Evolutionary conservation across 164 flowering plant species (phyloP).

Genomic region (Tetracentron sinense): DNA sequence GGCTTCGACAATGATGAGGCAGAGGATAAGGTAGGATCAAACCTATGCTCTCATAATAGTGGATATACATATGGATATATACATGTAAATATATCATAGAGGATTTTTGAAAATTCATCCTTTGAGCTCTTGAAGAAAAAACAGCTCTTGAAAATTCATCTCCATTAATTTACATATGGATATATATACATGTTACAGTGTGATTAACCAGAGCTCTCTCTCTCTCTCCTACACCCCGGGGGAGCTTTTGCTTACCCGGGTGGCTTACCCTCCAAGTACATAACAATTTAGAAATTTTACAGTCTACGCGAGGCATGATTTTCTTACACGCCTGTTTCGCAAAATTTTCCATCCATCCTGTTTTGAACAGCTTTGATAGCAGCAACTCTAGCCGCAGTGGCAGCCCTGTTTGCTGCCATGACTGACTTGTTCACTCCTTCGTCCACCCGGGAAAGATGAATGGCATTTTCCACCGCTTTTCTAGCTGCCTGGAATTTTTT

Average conservation of each 20-base stretch:
- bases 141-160: constrained; percentile 21
- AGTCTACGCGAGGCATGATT: constrained; percentile 13
- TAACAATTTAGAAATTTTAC: constrained; percentile 22
- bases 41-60: no score
- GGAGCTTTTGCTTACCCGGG: constrained; percentile 46
- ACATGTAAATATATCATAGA: no score
- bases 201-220: constrained; percentile 30
- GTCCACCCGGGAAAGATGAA: constrained; percentile 55
- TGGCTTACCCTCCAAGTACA: constrained; percentile 17
- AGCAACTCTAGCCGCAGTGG: constrained; percentile 94
- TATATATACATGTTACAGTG: constrained; percentile 57
- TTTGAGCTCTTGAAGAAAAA: not conserved
- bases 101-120: no score
- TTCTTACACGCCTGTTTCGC: constrained; percentile 38
- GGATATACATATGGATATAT: no score
- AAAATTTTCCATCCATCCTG: constrained; percentile 72
- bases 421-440: constrained; percentile 82
- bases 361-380: constrained; percentile 94
- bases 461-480: constrained; percentile 69
- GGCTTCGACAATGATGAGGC: no score
- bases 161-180: constrained; percentile 44
- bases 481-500: constrained; percentile 66
- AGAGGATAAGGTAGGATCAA: no score
- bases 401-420: constrained; percentile 78
- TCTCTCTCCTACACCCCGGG: constrained; percentile 39